A percentile compares a stretch with the other conserved stretches of the same genome.
Conservation (phyloP, 2,329 filamentous ascomycete species). For the Albifimbria verrucaria region DNA sequence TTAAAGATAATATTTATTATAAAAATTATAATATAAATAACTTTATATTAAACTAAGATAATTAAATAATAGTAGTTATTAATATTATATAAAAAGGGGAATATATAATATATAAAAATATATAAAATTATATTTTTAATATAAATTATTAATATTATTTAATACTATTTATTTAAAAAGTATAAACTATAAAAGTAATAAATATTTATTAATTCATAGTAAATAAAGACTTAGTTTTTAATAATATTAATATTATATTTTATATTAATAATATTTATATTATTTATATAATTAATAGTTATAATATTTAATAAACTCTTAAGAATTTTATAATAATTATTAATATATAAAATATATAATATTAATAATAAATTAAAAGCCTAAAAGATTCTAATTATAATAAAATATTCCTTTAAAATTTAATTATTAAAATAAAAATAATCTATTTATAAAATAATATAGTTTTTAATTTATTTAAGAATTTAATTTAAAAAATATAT, state of each 20-base stretch:
- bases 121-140: constrained; percentile 1
- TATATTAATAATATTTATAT: too few relatives aligned
- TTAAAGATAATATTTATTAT: not conserved
- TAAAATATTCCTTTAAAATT: too few relatives aligned
- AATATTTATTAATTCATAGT: not conserved
- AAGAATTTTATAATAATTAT: not conserved
- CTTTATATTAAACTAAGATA: not conserved
- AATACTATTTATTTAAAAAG: too few relatives aligned
- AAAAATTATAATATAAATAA: not conserved
- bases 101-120: not conserved
- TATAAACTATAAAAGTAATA: not conserved
- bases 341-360: not conserved
- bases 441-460: too few relatives aligned
- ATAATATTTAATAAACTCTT: not conserved
- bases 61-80: not conserved
- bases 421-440: too few relatives aligned
- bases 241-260: not conserved
- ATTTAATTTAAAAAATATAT: too few relatives aligned
- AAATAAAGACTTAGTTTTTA: too few relatives aligned
- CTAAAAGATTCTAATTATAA: not conserved
- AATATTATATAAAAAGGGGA: not conserved
- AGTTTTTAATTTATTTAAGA: too few relatives aligned
- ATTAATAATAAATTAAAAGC: too few relatives aligned
- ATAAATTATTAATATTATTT: not conserved
- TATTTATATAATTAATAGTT: not conserved